phyloP scores from a whole-genome alignment of 2,329 filamentous ascomycete species.

The Falciphora oryzae region DNA sequence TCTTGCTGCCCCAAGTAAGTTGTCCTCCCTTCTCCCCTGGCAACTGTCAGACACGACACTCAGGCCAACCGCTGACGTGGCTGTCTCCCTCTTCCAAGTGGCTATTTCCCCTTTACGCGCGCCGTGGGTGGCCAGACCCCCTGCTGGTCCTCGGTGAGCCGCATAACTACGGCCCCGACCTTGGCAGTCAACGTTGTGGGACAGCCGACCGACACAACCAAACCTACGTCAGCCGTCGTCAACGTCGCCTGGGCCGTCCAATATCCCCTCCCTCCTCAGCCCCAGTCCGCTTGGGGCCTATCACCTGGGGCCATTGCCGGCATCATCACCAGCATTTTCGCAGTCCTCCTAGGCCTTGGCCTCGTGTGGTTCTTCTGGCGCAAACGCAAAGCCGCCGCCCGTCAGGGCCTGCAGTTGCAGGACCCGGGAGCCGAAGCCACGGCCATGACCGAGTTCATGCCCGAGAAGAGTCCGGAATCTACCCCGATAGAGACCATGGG shows the following conservation, averaged over 20 bases:
- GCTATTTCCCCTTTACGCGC: slow-evolving; percentile 22
- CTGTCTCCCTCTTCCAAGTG: slow-evolving; percentile 10
- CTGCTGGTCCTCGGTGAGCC: slow-evolving; percentile 20
- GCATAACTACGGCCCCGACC: slow-evolving; percentile 14
- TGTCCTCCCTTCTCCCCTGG: background rate
- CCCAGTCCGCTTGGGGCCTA: slow-evolving; percentile 21
- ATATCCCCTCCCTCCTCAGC: slow-evolving; percentile 18
- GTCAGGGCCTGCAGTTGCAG: background rate
- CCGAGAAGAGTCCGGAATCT: background rate
- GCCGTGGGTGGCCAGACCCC: slow-evolving; percentile 22
- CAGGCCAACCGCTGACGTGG: slow-evolving; percentile 4
- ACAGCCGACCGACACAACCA: slow-evolving; percentile 15
- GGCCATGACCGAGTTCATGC: background rate
- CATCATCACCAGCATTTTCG: slow-evolving; percentile 33
- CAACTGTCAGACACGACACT: too few species aligned
- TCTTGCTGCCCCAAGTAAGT: slow-evolving; percentile 21
- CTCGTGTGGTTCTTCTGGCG: slow-evolving; percentile 23
- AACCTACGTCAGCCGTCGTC: slow-evolving; percentile 22
- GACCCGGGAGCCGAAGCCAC: background rate
- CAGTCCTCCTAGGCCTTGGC: slow-evolving; percentile 30
- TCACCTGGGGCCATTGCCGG: slow-evolving; percentile 38
- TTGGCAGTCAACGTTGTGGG: slow-evolving; percentile 17
- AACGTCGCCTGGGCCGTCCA: slow-evolving; percentile 24
- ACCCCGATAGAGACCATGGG: background rate
- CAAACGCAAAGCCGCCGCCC: slow-evolving; percentile 10